A percentile compares a stretch with the other conserved stretches of the same genome.
phyloP scores from a whole-genome alignment of 495 filamentous ascomycete genomes.

The Aspergillus wentii region DNA sequence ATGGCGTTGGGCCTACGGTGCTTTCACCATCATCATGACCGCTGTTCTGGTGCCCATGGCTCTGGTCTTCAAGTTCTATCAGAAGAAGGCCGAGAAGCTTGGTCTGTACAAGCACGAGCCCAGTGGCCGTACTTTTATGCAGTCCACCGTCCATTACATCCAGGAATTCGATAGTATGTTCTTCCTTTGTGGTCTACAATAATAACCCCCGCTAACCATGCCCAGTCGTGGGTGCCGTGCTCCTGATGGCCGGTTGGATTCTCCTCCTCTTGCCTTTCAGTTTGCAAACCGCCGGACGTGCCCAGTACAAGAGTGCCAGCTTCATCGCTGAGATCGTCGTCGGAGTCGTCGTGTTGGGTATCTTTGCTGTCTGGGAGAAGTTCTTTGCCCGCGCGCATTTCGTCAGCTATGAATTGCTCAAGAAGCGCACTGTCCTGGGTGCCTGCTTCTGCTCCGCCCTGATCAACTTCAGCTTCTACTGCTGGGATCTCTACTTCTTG shows the following conservation, averaged over 20 bases:
- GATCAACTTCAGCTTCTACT: slow-evolving; percentile 60
- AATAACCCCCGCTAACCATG: slow-evolving; percentile 10
- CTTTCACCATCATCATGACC: slow-evolving; percentile 56
- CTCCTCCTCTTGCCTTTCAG: slow-evolving; percentile 62
- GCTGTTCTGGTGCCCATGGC: slow-evolving; percentile 49
- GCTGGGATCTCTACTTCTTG: slow-evolving; percentile 63
- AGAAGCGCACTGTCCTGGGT: slow-evolving; percentile 59
- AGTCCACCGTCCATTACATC: slow-evolving; percentile 49
- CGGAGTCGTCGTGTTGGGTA: slow-evolving; percentile 49
- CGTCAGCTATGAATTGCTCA: slow-evolving; percentile 55
- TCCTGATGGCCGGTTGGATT: slow-evolving; percentile 53
- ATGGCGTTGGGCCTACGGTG: slow-evolving; percentile 63
- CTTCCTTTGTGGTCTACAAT: slow-evolving; percentile 1
- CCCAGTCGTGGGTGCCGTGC: slow-evolving; percentile 48
- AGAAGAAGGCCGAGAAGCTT: slow-evolving; percentile 50
- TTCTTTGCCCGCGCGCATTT: slow-evolving; percentile 52
- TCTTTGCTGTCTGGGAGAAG: slow-evolving; percentile 57
- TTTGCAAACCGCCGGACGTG: slow-evolving; percentile 38
- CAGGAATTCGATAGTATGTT: slow-evolving; percentile 56
- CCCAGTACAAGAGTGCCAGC: slow-evolving; percentile 43
- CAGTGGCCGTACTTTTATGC: slow-evolving; percentile 40
- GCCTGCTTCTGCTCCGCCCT: slow-evolving; percentile 51
- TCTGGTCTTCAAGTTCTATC: slow-evolving; percentile 51
- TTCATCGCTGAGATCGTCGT: slow-evolving; percentile 57
- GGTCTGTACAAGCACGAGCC: slow-evolving; percentile 30